These are phyloP conservation scores for Gastrolobium villosum DNA, from an alignment of 306 rosid species.

Conservation along the genomic window DNA sequence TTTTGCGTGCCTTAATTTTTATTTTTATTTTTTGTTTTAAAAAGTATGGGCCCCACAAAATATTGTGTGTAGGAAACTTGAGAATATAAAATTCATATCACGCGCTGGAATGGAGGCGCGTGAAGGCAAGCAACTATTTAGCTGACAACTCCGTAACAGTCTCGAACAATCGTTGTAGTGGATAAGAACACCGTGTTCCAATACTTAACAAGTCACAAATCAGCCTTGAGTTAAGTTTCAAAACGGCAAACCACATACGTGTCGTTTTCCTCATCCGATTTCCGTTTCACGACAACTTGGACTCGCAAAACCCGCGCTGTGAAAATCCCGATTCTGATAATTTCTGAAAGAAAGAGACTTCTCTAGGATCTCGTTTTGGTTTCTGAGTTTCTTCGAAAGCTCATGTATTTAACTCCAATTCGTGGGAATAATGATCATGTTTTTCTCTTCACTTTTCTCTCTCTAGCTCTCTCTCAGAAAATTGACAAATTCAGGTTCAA, in stretches of 20 bases:
- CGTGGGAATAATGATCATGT: conserved; percentile 26
- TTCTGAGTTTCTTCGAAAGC: conserved; percentile 35
- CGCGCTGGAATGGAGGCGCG: not conserved
- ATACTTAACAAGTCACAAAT: not conserved
- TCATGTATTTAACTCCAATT: conserved; percentile 61
- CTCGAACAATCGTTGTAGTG: not conserved
- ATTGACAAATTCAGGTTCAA: conserved; percentile 70
- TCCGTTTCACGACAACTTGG: conserved; percentile 13
- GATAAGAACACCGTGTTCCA: conserved; percentile 13
- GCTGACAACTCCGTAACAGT: not conserved
- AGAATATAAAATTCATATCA: no score
- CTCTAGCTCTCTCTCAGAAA: conserved; percentile 63
- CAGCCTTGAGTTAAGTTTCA: not conserved
- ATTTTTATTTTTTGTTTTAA: no score
- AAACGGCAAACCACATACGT: conserved; percentile 13
- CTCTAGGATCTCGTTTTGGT: not conserved
- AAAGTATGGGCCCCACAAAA: no score
- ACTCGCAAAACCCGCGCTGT: not conserved
- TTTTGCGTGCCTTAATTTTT: no score
- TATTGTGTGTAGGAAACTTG: no score
- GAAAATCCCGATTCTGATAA: not conserved
- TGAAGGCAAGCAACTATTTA: not conserved
- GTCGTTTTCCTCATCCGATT: conserved; percentile 3
- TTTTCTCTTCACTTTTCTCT: conserved; percentile 44
- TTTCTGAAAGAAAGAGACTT: not conserved